These are phyloP conservation scores for Leucosporidium creatinivorum DNA, from an alignment of 768 basidiomycete genomes.

Conservation along the genomic window DNA sequence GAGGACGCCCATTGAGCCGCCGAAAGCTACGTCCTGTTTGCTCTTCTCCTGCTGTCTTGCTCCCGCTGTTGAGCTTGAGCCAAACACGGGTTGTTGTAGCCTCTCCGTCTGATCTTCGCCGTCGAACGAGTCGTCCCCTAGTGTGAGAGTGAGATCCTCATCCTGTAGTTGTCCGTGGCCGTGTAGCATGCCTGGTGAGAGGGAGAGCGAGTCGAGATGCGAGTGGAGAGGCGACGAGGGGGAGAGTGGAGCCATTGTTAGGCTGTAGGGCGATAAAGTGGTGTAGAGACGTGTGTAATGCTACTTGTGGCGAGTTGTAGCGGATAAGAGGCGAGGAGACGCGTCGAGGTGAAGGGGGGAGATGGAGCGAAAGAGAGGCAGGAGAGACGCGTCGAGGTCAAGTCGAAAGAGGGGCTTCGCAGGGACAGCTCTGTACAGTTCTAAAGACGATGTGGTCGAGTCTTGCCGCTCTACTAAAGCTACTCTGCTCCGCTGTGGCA, in stretches of 20 bases:
- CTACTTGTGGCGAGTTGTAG: neutral
- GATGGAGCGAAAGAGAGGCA: neutral
- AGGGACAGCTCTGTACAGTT: too few relatives aligned
- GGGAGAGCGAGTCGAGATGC: neutral
- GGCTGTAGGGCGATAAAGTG: neutral
- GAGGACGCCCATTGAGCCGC: conserved; percentile 3
- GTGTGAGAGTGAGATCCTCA: neutral
- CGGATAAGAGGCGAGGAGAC: neutral
- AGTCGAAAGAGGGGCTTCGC: too few relatives aligned
- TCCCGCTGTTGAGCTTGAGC: neutral
- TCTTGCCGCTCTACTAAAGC: too few relatives aligned
- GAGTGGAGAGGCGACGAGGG: neutral
- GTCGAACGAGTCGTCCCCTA: neutral
- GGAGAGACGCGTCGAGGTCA: too few relatives aligned
- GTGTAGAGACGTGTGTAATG: neutral
- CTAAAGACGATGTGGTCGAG: too few relatives aligned
- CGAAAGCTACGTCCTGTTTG: neutral
- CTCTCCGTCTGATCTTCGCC: neutral
- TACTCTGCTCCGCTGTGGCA: too few relatives aligned
- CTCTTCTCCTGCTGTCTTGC: neutral
- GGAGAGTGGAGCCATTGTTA: neutral
- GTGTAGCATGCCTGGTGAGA: neutral
- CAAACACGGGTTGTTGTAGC: neutral
- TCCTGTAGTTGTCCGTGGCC: neutral
- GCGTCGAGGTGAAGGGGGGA: neutral